Base-by-base conservation (phyloP, 139 green algal species). In the Desmodesmus armatus region DNA sequence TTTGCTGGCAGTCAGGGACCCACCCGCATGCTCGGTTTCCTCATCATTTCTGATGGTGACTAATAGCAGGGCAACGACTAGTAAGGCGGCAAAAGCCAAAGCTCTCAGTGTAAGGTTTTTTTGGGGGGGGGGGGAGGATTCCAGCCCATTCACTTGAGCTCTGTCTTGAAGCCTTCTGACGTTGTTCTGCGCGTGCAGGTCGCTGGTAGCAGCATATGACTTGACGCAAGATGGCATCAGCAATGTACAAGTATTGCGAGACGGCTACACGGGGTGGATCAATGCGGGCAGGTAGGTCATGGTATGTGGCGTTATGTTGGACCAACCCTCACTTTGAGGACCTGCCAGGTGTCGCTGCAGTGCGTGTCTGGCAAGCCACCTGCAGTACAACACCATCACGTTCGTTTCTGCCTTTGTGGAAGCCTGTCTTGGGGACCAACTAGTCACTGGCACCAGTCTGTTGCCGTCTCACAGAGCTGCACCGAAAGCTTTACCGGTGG, bases 141-240 rank as follows among this genome's bases (percentile, higher is more conserved):
- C n/a, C n/a, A 21, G 47, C 47, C 47, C 13, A 21, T 55, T 13
- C 7, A 55, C 47, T 13, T 55, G 9, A 13, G 47, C 47, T 21
- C 47, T 55, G 47, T 55, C 47, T 13, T 55, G 47, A 55, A 55
- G 9, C 47, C 47, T 13, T 21, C 47, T 55, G 47, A n/a, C n/a
- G n/a, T 25, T 55, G 49, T n/a, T 44, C 5, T 77, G 69, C 40
- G 47, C 43, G 11, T 70, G 55, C 87, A 91, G 93, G 51, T 95
- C 91, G 9, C 82, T 96, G 29, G 85, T 92, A 2, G 93, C 93
- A 0, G 93, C 93, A 0, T 96, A 91, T 44, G 88, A 93, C 66
- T 75, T 96, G 0, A n/a, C 92, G 60, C 60, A 80, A 62, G 73
- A 63, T 5, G 92, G 88, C 15, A 3, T 76, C 9, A 49, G 3